Base-by-base conservation (phyloP, 768 basidiomycete genomes). In the Boletus reticulatus region DNA sequence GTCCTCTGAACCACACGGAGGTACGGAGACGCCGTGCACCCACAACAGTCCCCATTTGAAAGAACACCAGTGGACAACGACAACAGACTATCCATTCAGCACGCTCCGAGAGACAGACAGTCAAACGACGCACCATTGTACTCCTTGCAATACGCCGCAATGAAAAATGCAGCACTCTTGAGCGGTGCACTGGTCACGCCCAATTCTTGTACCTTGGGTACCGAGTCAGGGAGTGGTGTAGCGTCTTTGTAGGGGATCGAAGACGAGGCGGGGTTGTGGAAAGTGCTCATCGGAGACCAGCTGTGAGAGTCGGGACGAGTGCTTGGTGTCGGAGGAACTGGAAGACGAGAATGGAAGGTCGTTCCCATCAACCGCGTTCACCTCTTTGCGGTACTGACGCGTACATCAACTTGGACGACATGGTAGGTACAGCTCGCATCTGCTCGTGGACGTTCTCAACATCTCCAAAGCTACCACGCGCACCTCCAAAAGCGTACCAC, bases 131-230 rank as follows among this genome's bases (percentile, higher is more conserved):
- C 57, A 98, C 96, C 96, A 76, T 96, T 98, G 76, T 85, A 96
- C 54, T 94, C 91, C 74, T 93, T 93, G 83, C 96, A 99, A 71
- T 92, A 83, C 37, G 90, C 88, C 29, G 94, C 97, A 70, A 99
- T 85, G 77, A 98, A 98, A 83, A 98, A 98, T 9, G 93, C 89
- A 1, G 96, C 94, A 63, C 89, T 92, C 78, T 98, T 98, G 67
- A 98, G 78, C 2, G 96, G 97, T 56, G 87, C 97, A 61, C 92
- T 95, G 1, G 93, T 93, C 43, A 78, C 80, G 41, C 95, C 96
- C 43, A 99, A 74, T 74, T 99, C 97, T 57, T 84, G 79, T 37
- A 98, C 92, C 67, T 84, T 85, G 34, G 95, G 94, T 17, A 87
- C 61, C 57, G 82, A 69, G 32, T 76, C 75, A 0, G 89, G 87